These are phyloP conservation scores for Apophysomyces variabilis DNA, from an alignment of 371 early-diverging fungal species.

Conservation along the genomic window DNA sequence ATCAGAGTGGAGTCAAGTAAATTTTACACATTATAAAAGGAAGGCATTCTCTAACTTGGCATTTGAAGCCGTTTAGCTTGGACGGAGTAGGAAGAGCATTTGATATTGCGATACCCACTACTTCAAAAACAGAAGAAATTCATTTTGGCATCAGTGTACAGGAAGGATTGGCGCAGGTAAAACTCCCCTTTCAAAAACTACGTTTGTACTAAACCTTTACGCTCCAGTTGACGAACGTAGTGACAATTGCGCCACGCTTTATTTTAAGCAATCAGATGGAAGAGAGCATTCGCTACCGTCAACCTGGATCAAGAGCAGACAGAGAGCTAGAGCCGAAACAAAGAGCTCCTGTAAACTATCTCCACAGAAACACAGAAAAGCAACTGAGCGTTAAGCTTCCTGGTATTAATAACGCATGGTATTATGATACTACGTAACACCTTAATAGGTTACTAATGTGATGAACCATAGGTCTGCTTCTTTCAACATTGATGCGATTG, in stretches of 20 bases:
- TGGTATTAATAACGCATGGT: conserved; percentile 80
- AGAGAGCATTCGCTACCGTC: conserved; percentile 77
- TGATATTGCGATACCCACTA: conserved; percentile 73
- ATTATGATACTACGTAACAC: conserved; percentile 8
- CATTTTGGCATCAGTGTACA: conserved; percentile 87
- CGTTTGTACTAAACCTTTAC: conserved; percentile 8
- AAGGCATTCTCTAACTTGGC: background rate
- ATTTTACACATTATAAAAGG: background rate
- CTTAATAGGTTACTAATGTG: background rate
- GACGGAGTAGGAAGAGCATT: conserved; percentile 92
- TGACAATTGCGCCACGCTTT: conserved; percentile 92
- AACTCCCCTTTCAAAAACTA: background rate
- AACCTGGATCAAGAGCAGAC: conserved; percentile 62
- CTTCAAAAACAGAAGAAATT: conserved; percentile 59
- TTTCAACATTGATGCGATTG: conserved; percentile 87
- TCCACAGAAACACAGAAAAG: conserved; percentile 65
- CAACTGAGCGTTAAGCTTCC: conserved; percentile 75
- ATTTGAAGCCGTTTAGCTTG: conserved; percentile 81
- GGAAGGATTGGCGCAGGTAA: conserved; percentile 75
- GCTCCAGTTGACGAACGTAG: conserved; percentile 79
- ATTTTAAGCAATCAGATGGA: conserved; percentile 83
- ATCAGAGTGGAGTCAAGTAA: conserved; percentile 85
- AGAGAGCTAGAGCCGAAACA: conserved; percentile 59
- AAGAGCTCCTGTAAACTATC: conserved; percentile 71
- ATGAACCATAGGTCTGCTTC: conserved; percentile 77